Conservation (phyloP, 805 yeast species). For the Tetrapisispora namnaoensis region DNA sequence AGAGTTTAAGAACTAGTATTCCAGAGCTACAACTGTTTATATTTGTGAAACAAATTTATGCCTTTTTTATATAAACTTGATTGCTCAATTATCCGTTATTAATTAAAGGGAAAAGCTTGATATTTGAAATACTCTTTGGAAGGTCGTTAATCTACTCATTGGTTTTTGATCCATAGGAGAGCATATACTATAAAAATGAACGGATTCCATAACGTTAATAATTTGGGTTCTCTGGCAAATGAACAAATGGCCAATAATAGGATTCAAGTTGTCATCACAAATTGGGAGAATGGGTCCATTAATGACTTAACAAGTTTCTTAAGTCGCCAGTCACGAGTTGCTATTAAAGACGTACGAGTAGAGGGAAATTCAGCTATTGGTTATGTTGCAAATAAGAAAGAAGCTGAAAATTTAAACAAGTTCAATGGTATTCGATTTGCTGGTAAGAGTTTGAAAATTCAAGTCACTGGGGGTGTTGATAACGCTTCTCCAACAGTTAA, state of each 20-base stretch:
- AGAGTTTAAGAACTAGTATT: no score
- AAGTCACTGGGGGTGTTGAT: slow-evolving; percentile 21
- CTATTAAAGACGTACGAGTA: slow-evolving; percentile 42
- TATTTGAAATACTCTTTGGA: no score
- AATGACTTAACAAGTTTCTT: slow-evolving; percentile 62
- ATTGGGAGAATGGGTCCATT: slow-evolving; percentile 74
- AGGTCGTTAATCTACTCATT: no score
- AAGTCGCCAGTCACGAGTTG: slow-evolving; percentile 53
- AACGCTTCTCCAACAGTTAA: slow-evolving; percentile 40
- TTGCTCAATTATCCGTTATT: no score
- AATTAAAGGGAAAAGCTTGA: no score
- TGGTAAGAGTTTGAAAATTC: slow-evolving; percentile 53
- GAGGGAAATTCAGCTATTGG: slow-evolving; percentile 54
- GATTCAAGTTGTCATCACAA: slow-evolving; percentile 51
- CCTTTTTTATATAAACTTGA: no score
- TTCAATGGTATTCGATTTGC: slow-evolving; percentile 80
- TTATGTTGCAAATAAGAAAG: slow-evolving; percentile 41
- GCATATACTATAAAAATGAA: slow-evolving; percentile 6
- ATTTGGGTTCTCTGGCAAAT: slow-evolving; percentile 18
- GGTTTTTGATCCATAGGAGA: no score
- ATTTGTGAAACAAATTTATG: no score
- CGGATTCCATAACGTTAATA: slow-evolving; percentile 22
- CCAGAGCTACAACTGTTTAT: no score
- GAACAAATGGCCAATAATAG: slow-evolving; percentile 26
- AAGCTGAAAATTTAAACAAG: slow-evolving; percentile 48